Base-by-base conservation (phyloP, 805 yeast genomes). In the Pichia insulana region DNA sequence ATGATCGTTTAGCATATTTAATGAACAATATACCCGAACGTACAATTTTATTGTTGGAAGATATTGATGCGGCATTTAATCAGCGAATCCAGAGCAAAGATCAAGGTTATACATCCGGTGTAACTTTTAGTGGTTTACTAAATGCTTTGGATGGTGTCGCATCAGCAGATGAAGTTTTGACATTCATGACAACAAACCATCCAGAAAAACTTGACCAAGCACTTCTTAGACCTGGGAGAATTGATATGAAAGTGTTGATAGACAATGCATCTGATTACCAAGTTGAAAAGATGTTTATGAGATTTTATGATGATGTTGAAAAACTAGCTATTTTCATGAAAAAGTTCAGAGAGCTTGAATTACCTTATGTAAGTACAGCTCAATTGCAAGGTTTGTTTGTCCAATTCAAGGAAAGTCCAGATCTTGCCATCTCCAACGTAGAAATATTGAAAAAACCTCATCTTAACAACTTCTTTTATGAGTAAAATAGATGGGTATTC, bases 181-280 rank as follows among this genome's bases (percentile, higher is more conserved):
- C 97, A 0, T 92, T 92, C 62, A 92, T 92, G 98, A 92, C 98
- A 17, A 90, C 98, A 17, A 92, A 92, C 62, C 98, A 92, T 57
- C 96, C 97, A 0, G 97, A 92, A 49, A 77, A 77, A 49, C 68
- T 92, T 31, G 98, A 92, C 55, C 87, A 96, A 1, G 98, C 98
- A 0, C 71, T 92, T 35, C 65, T 92, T 59, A 73, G 98, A 50
- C 98, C 98, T 0, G 98, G 98, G 2, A 73, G 98, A 62, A 81
- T 92, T 27, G 98, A 92, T 58, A 79, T 71, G 61, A 86, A 87
- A 63, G 81, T 79, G 17, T 67, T 80, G 54, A 75, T 92, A 32
- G 92, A 84, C 50, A 85, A 90, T 60, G 97, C 97, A n/a, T 71
- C 90, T 0, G 76, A 75, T 34, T 71, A 73, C 56, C 98, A 92